phyloP scores from a whole-genome alignment of 352 stramenopile species.

The Globisporangium viniferum region DNA sequence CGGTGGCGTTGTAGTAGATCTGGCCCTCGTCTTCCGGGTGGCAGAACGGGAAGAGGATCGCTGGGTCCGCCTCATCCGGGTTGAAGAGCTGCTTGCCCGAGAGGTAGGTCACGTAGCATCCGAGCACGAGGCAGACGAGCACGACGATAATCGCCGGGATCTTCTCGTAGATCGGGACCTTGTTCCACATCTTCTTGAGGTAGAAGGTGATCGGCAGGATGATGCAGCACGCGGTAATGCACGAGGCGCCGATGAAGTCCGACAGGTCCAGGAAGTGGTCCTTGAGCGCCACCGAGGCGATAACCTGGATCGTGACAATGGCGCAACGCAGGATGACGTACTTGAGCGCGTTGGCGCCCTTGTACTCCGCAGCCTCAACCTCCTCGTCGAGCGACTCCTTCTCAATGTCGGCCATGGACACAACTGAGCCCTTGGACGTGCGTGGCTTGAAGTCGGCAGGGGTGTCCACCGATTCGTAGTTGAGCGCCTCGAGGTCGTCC shows the following conservation, averaged over 20 bases:
- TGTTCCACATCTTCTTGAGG: slow-evolving; percentile 40
- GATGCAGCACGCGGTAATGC: slow-evolving; percentile 50
- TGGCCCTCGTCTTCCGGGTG: slow-evolving; percentile 26
- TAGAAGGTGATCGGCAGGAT: slow-evolving; percentile 57
- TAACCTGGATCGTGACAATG: slow-evolving; percentile 39
- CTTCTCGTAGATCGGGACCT: slow-evolving; percentile 41
- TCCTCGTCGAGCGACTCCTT: slow-evolving; percentile 31
- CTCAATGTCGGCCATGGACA: slow-evolving; percentile 30
- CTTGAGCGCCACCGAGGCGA: slow-evolving; percentile 34
- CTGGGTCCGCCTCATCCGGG: slow-evolving; percentile 15
- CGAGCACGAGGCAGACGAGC: slow-evolving; percentile 34
- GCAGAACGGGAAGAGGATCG: slow-evolving; percentile 44
- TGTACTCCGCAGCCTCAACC: slow-evolving; percentile 43
- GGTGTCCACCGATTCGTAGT: slow-evolving; percentile 12
- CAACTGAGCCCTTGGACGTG: slow-evolving; percentile 24
- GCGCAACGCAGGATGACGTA: slow-evolving; percentile 41
- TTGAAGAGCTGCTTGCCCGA: slow-evolving; percentile 54
- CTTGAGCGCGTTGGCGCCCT: slow-evolving; percentile 34
- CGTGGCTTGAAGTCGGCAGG: slow-evolving; percentile 11
- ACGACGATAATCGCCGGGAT: slow-evolving; percentile 35
- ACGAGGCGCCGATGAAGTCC: slow-evolving; percentile 53
- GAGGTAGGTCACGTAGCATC: slow-evolving; percentile 51
- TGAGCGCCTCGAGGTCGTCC: slow-evolving; percentile 20
- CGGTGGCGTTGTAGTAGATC: slow-evolving; percentile 45
- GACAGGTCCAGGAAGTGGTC: slow-evolving; percentile 52